Percentiles rank a stretch among this genome's conserved stretches.
Evolutionary conservation across 1,139 yeast genomes (phyloP).

Genomic region (Scheffersomyces quercinus): DNA sequence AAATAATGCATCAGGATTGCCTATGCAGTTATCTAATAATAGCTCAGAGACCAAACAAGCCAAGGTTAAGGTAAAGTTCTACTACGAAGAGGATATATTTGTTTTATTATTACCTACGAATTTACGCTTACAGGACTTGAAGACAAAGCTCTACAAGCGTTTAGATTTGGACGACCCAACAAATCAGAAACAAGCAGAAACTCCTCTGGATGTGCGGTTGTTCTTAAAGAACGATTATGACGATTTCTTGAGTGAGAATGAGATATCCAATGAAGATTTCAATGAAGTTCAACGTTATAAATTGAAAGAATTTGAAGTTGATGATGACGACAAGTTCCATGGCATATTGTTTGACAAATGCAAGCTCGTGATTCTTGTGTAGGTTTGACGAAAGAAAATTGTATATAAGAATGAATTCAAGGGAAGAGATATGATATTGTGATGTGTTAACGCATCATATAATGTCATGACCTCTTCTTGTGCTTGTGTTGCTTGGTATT

Average conservation of each 20-base stretch:
- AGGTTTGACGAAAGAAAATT: background rate
- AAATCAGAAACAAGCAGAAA: constrained; percentile 3
- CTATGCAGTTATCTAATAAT: background rate
- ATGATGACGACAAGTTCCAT: constrained; percentile 44
- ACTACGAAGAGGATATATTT: constrained; percentile 86
- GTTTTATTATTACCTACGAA: constrained; percentile 74
- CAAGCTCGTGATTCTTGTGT: constrained; percentile 39
- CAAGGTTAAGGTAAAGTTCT: constrained; percentile 75
- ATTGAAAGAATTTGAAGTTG: constrained; percentile 38
- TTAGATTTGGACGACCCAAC: constrained; percentile 33
- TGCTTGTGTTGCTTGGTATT: no score
- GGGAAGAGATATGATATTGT: background rate
- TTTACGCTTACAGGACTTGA: constrained; percentile 61
- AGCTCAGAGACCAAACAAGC: constrained; percentile 12
- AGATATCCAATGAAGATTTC: constrained; percentile 25
- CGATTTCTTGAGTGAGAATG: constrained; percentile 34
- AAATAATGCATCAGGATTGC: constrained; percentile 1
- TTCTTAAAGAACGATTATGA: constrained; percentile 46
- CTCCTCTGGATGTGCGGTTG: constrained; percentile 22
- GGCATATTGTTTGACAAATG: constrained; percentile 47
- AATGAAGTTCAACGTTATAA: constrained; percentile 20
- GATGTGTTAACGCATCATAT: constrained; percentile 1
- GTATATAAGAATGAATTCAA: background rate
- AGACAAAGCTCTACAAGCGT: constrained; percentile 65
- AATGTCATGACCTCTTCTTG: background rate